These are phyloP conservation scores for Calvatia gigantea DNA, from an alignment of 768 basidiomycete species.

Conservation along the genomic window DNA sequence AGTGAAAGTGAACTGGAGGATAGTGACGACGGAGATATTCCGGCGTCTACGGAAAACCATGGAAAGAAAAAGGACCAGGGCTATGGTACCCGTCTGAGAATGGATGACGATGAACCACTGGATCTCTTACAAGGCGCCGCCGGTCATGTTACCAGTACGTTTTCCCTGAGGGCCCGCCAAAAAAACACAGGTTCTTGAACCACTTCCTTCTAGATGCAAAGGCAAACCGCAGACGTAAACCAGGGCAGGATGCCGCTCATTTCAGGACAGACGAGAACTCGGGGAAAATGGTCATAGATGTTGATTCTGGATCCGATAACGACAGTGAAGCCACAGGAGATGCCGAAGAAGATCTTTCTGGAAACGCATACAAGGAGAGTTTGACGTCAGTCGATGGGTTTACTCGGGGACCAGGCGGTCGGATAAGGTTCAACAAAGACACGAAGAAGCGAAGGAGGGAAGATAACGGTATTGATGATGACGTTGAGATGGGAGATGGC, in stretches of 20 bases:
- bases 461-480: constrained; percentile 28
- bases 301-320: constrained; percentile 46
- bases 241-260: constrained; percentile 79
- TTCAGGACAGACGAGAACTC: constrained; percentile 88
- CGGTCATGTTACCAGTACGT: constrained; percentile 67
- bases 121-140: constrained; percentile 85
- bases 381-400: constrained; percentile 88
- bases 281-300: constrained; percentile 76
- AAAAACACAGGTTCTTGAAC: not conserved
- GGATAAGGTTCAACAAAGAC: constrained; percentile 93
- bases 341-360: constrained; percentile 48
- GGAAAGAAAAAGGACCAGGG: constrained; percentile 30
- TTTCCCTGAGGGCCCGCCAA: not conserved
- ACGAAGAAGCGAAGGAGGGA: constrained; percentile 88
- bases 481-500: constrained; percentile 74
- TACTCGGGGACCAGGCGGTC: constrained; percentile 77
- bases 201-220: constrained; percentile 32
- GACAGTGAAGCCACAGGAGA: constrained; percentile 31
- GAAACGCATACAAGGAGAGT: constrained; percentile 80
- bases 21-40: constrained; percentile 59
- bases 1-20: constrained; percentile 89
- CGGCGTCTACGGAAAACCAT: constrained; percentile 22
- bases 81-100: constrained; percentile 62
- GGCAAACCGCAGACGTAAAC: constrained; percentile 59
- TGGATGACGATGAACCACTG: constrained; percentile 93